Percentiles rank a stretch among this genome's conserved stretches.
Conservation (phyloP, 2,329 filamentous ascomycete species). For the Cytospora chrysosperma region DNA sequence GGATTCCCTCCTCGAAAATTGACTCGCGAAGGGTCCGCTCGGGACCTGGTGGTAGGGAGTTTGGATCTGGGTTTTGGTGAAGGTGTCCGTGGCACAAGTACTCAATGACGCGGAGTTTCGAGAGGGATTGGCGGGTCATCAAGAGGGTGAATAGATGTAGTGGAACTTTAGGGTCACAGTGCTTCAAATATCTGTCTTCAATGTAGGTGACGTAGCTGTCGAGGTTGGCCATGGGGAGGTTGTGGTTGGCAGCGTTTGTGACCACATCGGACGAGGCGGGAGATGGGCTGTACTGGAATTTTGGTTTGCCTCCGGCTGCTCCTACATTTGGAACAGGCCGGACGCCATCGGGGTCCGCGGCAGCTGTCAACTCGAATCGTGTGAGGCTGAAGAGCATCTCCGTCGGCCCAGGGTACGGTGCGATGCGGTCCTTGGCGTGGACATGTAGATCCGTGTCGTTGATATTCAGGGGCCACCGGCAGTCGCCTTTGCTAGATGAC, state of each 20-base stretch:
- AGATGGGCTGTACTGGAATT: slow-evolving; percentile 35
- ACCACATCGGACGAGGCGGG: slow-evolving; percentile 44
- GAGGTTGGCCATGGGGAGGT: slow-evolving; percentile 48
- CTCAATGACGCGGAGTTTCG: slow-evolving; percentile 55
- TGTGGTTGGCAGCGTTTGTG: slow-evolving; percentile 50
- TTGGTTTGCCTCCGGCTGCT: slow-evolving; percentile 15
- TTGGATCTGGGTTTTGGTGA: slow-evolving; percentile 33
- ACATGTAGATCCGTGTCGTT: slow-evolving; percentile 60
- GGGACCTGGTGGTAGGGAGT: slow-evolving; percentile 39
- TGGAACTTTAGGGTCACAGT: slow-evolving; percentile 58
- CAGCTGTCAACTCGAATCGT: slow-evolving; percentile 56
- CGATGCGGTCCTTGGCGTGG: slow-evolving; percentile 54
- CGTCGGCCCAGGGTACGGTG: slow-evolving; percentile 50
- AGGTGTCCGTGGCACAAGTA: slow-evolving; percentile 50
- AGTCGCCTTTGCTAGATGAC: slow-evolving; percentile 51
- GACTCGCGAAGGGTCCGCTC: slow-evolving; percentile 45
- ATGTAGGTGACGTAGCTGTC: slow-evolving; percentile 55
- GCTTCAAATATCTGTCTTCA: slow-evolving; percentile 54
- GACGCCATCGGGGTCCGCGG: slow-evolving; percentile 47
- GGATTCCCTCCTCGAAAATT: slow-evolving; percentile 54
- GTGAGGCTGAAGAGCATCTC: slow-evolving; percentile 61
- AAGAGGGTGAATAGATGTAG: slow-evolving; percentile 59
- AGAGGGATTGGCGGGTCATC: slow-evolving; percentile 55
- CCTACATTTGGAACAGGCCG: slow-evolving; percentile 20
- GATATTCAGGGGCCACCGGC: slow-evolving; percentile 58